Base-by-base conservation (phyloP, 371 early-diverging fungal genomes). In the Quaeritorhiza haematococci region DNA sequence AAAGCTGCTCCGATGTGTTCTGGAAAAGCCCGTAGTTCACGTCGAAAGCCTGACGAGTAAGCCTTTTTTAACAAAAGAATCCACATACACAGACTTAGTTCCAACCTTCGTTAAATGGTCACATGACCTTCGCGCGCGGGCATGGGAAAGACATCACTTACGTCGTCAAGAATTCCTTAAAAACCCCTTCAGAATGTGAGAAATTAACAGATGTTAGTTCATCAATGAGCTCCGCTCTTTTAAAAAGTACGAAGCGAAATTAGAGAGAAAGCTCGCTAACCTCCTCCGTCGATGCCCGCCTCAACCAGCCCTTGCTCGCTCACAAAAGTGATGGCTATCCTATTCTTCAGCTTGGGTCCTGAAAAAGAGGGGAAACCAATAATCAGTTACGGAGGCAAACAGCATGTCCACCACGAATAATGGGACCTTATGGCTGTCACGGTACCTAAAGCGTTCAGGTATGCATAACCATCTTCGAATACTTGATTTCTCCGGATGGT, bases 281-380 rank as follows among this genome's bases (percentile, higher is more conserved):
- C 93, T 19, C 94, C 94, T 50, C 94, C 95, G 68, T 95, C 98
- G 56, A 95, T 88, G 1, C 98, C 98, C 13, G 91, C 91, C 68
- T 97, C 98, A 19, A 69, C 73, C 34, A 92, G 66, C 0, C 94
- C 94, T 60, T 87, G 86, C 53, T 86, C 82, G 64, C 87, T 88
- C 27, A 93, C 79, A 76, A 97, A 93, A 3, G 82, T 74, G 50
- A 97, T 94, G 7, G 85, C 76, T 45, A 97, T 78, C n/a, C 83
- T 83, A 19, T 72, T 69, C 62, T 90, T 91, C 38, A 94, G 71
- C 19, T 48, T 66, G 0, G 76, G 43, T 0, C 59, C 63, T 50
- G 34, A 3, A 15, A 13, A 41, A 38, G n/a, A n/a, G n/a, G n/a
- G n/a, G n/a, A n/a, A n/a, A n/a, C n/a, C n/a, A n/a, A n/a, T n/a